These are phyloP conservation scores for Hypoxylon rubiginosum DNA, from an alignment of 2,329 filamentous ascomycete genomes.

Conservation along the genomic window DNA sequence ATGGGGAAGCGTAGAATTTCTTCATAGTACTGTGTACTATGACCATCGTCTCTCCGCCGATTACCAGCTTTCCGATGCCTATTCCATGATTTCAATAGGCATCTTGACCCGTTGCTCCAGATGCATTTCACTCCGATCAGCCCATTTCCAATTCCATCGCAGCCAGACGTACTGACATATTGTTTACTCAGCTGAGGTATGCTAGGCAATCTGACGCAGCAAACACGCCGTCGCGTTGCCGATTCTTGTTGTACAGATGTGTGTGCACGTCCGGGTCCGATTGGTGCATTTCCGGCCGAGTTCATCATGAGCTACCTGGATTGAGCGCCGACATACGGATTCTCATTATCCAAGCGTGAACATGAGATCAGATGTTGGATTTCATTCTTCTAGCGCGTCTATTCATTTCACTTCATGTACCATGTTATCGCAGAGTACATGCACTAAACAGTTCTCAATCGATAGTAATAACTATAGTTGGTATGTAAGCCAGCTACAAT, in stretches of 20 bases:
- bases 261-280: neutral
- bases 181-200: neutral
- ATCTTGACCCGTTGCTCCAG: too few relatives aligned
- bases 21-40: too few relatives aligned
- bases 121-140: neutral
- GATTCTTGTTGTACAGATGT: neutral
- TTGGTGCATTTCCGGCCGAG: neutral
- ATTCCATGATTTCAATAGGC: neutral
- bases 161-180: neutral
- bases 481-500: neutral
- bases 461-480: neutral
- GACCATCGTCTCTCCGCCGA: neutral
- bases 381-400: too few relatives aligned
- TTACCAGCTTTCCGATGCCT: neutral
- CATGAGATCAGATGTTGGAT: too few relatives aligned
- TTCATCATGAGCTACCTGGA: neutral
- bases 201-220: neutral
- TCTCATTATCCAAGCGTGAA: too few relatives aligned
- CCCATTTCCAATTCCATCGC: neutral
- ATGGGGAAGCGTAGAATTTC: neutral
- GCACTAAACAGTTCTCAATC: neutral
- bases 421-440: too few relatives aligned
- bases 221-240: neutral
- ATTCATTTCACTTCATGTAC: too few relatives aligned
- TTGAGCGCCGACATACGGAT: neutral